These are phyloP conservation scores for Rhodotorula sp. DNA, from an alignment of 1,284 basidiomycete species.

Conservation along the genomic window DNA sequence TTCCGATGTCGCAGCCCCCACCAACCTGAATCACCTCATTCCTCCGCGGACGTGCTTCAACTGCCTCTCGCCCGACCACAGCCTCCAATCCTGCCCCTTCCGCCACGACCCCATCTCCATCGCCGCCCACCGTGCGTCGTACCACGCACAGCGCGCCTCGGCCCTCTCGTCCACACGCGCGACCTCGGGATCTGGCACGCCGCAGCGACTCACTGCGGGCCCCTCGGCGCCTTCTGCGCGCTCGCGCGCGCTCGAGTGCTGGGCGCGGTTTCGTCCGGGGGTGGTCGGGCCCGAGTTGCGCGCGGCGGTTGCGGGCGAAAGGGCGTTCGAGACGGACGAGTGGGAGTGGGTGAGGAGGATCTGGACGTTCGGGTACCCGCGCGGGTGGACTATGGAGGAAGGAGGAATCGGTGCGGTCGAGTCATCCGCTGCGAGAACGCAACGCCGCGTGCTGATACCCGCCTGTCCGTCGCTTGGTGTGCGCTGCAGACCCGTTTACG, in stretches of 20 bases:
- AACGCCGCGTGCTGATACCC: too few species aligned
- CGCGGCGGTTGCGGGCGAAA: conserved; percentile 9
- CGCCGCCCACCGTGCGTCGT: conserved; percentile 11
- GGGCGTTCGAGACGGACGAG: conserved; percentile 6
- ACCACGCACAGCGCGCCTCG: not conserved
- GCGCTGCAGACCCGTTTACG: conserved; percentile 12
- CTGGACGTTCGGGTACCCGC: conserved; percentile 24
- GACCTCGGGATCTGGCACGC: not conserved
- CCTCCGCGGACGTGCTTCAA: conserved; percentile 31
- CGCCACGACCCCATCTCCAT: conserved; percentile 8
- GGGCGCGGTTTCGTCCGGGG: conserved; percentile 20
- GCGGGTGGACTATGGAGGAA: conserved; percentile 22
- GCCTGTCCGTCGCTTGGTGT: too few species aligned
- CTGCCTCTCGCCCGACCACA: conserved; percentile 21
- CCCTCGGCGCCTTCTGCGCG: not conserved
- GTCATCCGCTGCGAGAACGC: not conserved
- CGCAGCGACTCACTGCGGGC: not conserved
- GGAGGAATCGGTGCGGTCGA: conserved; percentile 13
- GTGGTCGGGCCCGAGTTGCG: conserved; percentile 16
- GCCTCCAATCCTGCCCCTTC: conserved; percentile 24
- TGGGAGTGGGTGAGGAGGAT: conserved; percentile 25
- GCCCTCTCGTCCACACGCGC: conserved; percentile 1
- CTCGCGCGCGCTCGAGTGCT: not conserved
- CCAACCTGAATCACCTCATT: conserved; percentile 11
- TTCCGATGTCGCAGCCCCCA: not conserved